Evolutionary conservation across 2,329 filamentous ascomycete genomes (phyloP).

Genomic region (Emmonsiellopsis sp.): DNA sequence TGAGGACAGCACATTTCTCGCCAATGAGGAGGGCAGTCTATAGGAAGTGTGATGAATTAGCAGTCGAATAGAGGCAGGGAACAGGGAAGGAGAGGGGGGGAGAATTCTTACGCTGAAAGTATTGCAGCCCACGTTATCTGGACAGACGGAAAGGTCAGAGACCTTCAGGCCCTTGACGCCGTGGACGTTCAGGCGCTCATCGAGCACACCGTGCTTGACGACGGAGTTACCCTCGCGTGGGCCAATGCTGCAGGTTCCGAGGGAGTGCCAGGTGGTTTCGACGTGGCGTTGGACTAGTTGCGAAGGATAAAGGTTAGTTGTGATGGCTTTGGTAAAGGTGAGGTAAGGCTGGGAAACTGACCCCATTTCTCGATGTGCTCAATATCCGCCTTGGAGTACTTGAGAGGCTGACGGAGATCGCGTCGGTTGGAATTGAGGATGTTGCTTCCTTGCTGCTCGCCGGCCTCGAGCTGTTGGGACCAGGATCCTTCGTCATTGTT

Average conservation of each 20-base stretch:
- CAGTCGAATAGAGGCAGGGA: not conserved
- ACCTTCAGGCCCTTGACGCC: constrained; percentile 70
- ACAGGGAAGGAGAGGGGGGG: not conserved
- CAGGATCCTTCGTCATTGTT: constrained; percentile 39
- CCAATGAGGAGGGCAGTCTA: constrained; percentile 65
- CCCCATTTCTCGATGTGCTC: constrained; percentile 56
- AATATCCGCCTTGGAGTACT: constrained; percentile 49
- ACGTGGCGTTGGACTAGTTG: constrained; percentile 54
- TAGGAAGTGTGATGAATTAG: constrained; percentile 11
- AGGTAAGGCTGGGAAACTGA: constrained; percentile 13
- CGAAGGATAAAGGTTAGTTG: constrained; percentile 25
- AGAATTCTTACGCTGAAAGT: constrained; percentile 39
- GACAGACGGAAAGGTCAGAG: constrained; percentile 65
- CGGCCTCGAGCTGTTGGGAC: constrained; percentile 51
- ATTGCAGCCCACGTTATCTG: constrained; percentile 67
- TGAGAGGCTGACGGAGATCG: constrained; percentile 51
- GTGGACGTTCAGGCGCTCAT: constrained; percentile 68
- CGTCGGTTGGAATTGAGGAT: constrained; percentile 57
- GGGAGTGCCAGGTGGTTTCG: constrained; percentile 64
- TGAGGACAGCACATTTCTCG: constrained; percentile 62
- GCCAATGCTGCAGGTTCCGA: constrained; percentile 66
- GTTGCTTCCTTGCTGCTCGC: constrained; percentile 39
- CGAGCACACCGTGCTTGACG: constrained; percentile 63
- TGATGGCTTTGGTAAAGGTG: constrained; percentile 2
- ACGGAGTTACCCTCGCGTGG: constrained; percentile 68